A percentile compares a stretch with the other conserved stretches of the same genome.
These are phyloP conservation scores for Trichopus zeylanicus DNA, from an alignment of 116 monocot species.

Conservation along the genomic window DNA sequence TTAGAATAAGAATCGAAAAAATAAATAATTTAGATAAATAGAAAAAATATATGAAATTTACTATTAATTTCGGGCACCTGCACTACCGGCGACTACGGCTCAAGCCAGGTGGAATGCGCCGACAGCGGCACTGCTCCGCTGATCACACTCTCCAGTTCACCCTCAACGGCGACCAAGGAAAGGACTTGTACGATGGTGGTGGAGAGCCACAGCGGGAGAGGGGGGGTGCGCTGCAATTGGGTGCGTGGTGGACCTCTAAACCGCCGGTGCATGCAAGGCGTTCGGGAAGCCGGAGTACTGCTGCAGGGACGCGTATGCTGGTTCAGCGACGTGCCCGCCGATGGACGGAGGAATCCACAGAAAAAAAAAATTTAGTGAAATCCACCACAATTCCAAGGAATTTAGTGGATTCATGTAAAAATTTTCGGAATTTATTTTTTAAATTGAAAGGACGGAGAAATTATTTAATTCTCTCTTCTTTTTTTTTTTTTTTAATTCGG, in stretches of 20 bases:
- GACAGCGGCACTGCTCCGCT: constrained; percentile 20
- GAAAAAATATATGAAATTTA: too few relatives aligned
- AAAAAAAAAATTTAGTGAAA: too few relatives aligned
- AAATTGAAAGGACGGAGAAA: too few relatives aligned
- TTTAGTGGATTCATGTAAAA: too few relatives aligned
- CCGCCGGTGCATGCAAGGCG: constrained; percentile 42
- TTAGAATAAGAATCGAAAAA: too few relatives aligned
- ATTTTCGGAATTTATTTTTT: too few relatives aligned
- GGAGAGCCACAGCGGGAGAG: background rate
- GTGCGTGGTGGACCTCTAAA: constrained; percentile 21
- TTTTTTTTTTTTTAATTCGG: too few relatives aligned
- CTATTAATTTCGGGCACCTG: too few relatives aligned
- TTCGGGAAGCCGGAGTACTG: constrained; percentile 60
- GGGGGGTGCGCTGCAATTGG: constrained; percentile 11
- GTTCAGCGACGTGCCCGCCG: constrained; percentile 28
- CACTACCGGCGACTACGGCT: constrained; percentile 39
- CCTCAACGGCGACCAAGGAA: constrained; percentile 1
- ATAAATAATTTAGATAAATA: too few relatives aligned
- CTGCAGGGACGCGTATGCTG: constrained; percentile 48
- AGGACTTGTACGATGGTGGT: constrained; percentile 52
- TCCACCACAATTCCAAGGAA: too few relatives aligned
- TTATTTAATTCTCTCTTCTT: too few relatives aligned
- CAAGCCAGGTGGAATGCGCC: constrained; percentile 13
- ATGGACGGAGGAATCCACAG: constrained; percentile 26
- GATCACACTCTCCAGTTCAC: constrained; percentile 29